Evolutionary conservation across 1,284 basidiomycete genomes (phyloP).

Genomic region (Taiwanofungus camphoratus): DNA sequence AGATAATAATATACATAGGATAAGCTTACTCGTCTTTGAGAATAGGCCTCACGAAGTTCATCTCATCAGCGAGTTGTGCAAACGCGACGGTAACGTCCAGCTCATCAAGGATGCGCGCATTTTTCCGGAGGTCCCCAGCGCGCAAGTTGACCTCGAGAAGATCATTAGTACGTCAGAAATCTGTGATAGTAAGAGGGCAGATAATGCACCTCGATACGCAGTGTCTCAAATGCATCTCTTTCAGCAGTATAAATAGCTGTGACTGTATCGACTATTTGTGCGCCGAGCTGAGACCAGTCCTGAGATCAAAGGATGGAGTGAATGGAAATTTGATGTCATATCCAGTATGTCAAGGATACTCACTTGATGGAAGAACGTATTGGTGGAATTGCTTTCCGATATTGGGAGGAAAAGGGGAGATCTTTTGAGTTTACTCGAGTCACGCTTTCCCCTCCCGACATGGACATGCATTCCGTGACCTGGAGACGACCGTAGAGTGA

Average conservation of each 20-base stretch:
- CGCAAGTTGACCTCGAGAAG: conserved; percentile 53
- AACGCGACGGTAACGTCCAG: conserved; percentile 84
- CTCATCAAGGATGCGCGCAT: conserved; percentile 83
- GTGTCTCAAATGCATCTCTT: conserved; percentile 60
- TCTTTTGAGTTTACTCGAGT: conserved; percentile 42
- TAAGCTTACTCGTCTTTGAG: conserved; percentile 66
- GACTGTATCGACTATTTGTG: conserved; percentile 54
- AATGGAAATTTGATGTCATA: conserved; percentile 1
- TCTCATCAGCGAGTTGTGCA: conserved; percentile 76
- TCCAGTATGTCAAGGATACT: conserved; percentile 10
- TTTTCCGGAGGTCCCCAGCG: conserved; percentile 55
- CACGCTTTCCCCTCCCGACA: conserved; percentile 55
- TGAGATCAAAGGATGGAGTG: conserved; percentile 24
- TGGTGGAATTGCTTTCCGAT: conserved; percentile 59
- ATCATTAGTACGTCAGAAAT: not conserved
- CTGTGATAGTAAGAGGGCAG: not conserved
- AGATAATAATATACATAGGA: conserved; percentile 5
- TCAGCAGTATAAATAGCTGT: conserved; percentile 54
- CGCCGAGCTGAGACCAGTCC: conserved; percentile 76
- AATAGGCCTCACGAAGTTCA: conserved; percentile 70
- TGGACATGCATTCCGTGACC: conserved; percentile 73
- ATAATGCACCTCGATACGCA: conserved; percentile 56
- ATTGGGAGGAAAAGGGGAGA: conserved; percentile 50
- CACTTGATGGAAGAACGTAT: conserved; percentile 68
- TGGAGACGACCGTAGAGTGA: conserved; percentile 64